Evolutionary conservation across 352 stramenopile species (phyloP).

Genomic region (Phytophthora cryptogea): DNA sequence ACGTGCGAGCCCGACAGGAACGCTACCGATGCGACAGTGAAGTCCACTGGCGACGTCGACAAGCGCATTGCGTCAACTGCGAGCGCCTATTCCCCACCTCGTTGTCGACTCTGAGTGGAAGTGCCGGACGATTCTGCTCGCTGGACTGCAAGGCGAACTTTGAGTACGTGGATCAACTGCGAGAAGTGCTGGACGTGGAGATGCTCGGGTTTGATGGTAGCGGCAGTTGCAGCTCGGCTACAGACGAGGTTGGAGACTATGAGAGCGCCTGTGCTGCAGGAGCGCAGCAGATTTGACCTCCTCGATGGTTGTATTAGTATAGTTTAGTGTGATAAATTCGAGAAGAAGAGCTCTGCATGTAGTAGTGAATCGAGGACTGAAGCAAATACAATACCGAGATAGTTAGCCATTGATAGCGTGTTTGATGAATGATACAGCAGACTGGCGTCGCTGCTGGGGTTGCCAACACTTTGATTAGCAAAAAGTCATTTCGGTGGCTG

Average conservation of each 20-base stretch:
- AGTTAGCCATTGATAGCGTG: background rate
- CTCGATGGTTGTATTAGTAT: background rate
- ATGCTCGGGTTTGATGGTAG: conserved; percentile 15
- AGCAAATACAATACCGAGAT: background rate
- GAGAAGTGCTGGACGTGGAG: conserved; percentile 34
- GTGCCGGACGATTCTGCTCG: conserved; percentile 35
- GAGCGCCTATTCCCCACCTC: conserved; percentile 28
- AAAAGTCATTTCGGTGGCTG: too few relatives aligned
- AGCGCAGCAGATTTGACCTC: background rate
- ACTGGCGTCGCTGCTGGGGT: too few relatives aligned
- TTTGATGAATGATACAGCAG: too few relatives aligned
- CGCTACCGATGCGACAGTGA: conserved; percentile 4
- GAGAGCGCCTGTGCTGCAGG: background rate
- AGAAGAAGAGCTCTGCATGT: too few relatives aligned
- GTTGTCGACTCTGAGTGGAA: conserved; percentile 18
- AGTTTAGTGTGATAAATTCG: background rate
- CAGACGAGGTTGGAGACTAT: background rate
- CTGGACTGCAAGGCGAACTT: conserved; percentile 52
- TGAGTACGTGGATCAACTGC: conserved; percentile 30
- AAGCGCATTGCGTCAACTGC: conserved; percentile 30
- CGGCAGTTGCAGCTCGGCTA: background rate
- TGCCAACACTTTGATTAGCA: too few relatives aligned
- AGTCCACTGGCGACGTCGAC: conserved; percentile 19
- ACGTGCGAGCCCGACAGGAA: background rate
- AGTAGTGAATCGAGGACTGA: too few relatives aligned